phyloP scores from a whole-genome alignment of 2,329 filamentous ascomycete species.

The Ambrosiella cleistominuta region DNA sequence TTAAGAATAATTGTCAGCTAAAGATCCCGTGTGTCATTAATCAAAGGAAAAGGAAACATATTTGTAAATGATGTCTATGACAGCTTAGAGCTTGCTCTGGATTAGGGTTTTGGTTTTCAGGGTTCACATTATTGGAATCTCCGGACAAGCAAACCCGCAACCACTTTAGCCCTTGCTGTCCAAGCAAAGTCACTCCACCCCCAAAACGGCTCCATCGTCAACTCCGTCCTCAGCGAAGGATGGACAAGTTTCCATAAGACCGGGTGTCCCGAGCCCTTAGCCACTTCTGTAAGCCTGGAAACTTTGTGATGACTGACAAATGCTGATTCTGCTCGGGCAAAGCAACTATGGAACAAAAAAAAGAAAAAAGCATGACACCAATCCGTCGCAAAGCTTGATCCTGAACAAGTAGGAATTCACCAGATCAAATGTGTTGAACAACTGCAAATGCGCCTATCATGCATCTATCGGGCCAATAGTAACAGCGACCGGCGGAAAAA shows the following conservation, averaged over 20 bases:
- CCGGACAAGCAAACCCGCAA: neutral
- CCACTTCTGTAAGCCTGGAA: neutral
- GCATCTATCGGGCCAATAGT: constrained; percentile 11
- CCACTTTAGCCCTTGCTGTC: neutral
- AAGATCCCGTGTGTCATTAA: too few species aligned
- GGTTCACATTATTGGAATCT: neutral
- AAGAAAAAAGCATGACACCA: neutral
- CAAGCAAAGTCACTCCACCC: neutral
- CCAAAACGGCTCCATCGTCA: neutral
- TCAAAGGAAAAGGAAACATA: too few species aligned
- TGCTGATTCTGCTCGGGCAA: constrained; percentile 2
- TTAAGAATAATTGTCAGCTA: too few species aligned
- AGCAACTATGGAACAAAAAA: neutral
- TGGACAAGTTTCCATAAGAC: neutral
- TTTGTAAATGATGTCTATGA: too few species aligned
- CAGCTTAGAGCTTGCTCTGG: neutral
- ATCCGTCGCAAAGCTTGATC: neutral
- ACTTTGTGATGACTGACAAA: neutral
- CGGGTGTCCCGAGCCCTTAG: neutral
- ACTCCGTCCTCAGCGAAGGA: neutral
- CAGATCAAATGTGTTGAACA: neutral
- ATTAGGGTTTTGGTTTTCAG: neutral
- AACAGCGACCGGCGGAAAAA: constrained; percentile 4
- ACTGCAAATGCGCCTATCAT: neutral
- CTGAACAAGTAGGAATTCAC: neutral